Evolutionary conservation across 2,329 filamentous ascomycete species (phyloP).

Genomic region (Pezicula carpinea): DNA sequence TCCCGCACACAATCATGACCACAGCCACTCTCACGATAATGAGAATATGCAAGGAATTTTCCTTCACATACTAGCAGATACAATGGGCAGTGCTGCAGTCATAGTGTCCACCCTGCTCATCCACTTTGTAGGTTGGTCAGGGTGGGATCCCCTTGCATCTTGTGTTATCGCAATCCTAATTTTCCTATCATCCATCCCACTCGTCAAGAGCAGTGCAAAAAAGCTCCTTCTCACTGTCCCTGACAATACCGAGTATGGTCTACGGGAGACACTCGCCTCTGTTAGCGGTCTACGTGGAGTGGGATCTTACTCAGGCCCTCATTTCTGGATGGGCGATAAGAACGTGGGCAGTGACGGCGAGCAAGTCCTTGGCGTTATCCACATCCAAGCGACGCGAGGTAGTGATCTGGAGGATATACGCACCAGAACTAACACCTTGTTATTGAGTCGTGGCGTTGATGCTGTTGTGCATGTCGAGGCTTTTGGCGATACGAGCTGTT

Average conservation of each 20-base stretch:
- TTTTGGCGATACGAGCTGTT: slow-evolving; percentile 66
- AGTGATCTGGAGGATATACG: slow-evolving; percentile 80
- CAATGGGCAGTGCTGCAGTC: slow-evolving; percentile 88
- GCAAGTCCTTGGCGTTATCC: slow-evolving; percentile 76
- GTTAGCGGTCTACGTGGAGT: slow-evolving; percentile 81
- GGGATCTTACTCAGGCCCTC: slow-evolving; percentile 76
- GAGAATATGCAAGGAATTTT: slow-evolving; percentile 99
- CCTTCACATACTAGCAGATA: slow-evolving; percentile 90
- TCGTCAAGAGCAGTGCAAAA: slow-evolving; percentile 80
- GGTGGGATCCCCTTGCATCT: slow-evolving; percentile 92
- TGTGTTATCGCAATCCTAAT: slow-evolving; percentile 92
- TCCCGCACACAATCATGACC: slow-evolving; percentile 18
- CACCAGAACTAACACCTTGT: slow-evolving; percentile 67
- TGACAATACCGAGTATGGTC: slow-evolving; percentile 77
- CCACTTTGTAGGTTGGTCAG: slow-evolving; percentile 82
- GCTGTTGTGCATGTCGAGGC: slow-evolving; percentile 84
- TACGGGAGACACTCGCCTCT: slow-evolving; percentile 81
- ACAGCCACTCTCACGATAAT: slow-evolving; percentile 66
- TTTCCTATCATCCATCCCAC: slow-evolving; percentile 82
- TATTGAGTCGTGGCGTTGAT: slow-evolving; percentile 69
- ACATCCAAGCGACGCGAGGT: slow-evolving; percentile 69
- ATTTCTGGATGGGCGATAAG: slow-evolving; percentile 87
- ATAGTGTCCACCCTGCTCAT: slow-evolving; percentile 88
- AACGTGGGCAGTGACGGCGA: slow-evolving; percentile 33
- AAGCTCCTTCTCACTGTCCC: slow-evolving; percentile 81